Percentiles rank a stretch among this genome's conserved stretches.
These are phyloP conservation scores for Claviceps cyperi DNA, from an alignment of 2,329 filamentous ascomycete genomes.

Conservation along the genomic window DNA sequence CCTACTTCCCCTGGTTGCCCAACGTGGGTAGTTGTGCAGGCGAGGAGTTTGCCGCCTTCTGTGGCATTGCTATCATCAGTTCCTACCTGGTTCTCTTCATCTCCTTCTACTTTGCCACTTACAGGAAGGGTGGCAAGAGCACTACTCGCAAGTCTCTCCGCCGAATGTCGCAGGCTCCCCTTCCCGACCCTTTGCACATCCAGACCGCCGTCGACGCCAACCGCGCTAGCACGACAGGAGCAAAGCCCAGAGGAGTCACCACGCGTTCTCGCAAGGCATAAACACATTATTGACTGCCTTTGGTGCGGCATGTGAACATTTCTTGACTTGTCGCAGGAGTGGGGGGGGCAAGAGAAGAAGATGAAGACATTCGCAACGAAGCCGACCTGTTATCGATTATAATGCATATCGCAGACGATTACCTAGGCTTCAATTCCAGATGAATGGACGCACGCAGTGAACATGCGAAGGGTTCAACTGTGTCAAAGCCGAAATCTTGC, in stretches of 20 bases:
- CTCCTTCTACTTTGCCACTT: slow-evolving; percentile 95
- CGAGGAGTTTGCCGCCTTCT: slow-evolving; percentile 90
- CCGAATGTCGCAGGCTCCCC: slow-evolving; percentile 48
- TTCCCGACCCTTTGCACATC: slow-evolving; percentile 72
- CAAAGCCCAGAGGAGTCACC: slow-evolving; percentile 43
- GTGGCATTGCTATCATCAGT: slow-evolving; percentile 81
- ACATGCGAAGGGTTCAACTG: background rate
- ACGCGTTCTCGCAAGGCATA: slow-evolving; percentile 57
- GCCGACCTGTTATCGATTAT: background rate
- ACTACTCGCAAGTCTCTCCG: slow-evolving; percentile 67
- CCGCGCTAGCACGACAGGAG: slow-evolving; percentile 38
- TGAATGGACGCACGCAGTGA: background rate
- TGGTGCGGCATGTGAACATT: background rate
- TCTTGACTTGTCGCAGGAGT: background rate
- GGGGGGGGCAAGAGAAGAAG: background rate
- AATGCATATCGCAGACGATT: background rate
- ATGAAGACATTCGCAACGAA: background rate
- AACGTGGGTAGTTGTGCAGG: slow-evolving; percentile 78
- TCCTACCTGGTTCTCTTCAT: slow-evolving; percentile 98
- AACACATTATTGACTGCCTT: slow-evolving; percentile 1
- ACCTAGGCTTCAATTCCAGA: background rate
- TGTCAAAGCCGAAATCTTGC: slow-evolving; percentile 3
- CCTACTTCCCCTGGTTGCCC: slow-evolving; percentile 76
- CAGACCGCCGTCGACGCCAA: slow-evolving; percentile 38
- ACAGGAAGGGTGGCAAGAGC: slow-evolving; percentile 72